Percentiles rank a stretch among this genome's conserved stretches.
Conservation (phyloP, 306 rosid genomes). For the Medicago ruthenica region DNA sequence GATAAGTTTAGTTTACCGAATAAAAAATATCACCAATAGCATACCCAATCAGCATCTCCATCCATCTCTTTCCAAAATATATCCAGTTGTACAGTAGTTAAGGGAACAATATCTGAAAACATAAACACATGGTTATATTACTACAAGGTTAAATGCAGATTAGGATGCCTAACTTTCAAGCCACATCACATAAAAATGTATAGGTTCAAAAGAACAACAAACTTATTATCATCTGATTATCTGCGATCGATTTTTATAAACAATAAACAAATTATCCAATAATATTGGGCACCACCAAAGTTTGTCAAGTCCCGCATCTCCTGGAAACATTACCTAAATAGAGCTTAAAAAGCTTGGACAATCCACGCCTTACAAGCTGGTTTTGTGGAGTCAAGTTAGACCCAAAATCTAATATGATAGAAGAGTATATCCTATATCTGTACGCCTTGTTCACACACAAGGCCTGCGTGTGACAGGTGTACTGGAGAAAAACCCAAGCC, state of each 20-base stretch:
- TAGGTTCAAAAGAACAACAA: background rate
- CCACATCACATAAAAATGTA: slow-evolving; percentile 26
- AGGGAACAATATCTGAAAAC: slow-evolving; percentile 78
- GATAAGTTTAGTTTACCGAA: slow-evolving; percentile 53
- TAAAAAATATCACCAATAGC: slow-evolving; percentile 56
- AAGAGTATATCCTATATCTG: background rate
- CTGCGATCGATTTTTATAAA: slow-evolving; percentile 31
- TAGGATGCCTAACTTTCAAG: slow-evolving; percentile 18
- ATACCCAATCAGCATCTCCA: slow-evolving; percentile 96
- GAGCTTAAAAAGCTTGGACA: background rate
- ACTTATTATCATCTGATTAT: slow-evolving; percentile 2
- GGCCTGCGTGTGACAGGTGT: background rate
- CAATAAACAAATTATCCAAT: slow-evolving; percentile 16
- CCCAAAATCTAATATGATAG: background rate
- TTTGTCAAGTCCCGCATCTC: slow-evolving; percentile 10
- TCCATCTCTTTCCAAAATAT: slow-evolving; percentile 93
- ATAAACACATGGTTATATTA: slow-evolving; percentile 43
- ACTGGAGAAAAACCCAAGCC: background rate
- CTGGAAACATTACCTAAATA: background rate
- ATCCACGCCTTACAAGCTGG: background rate
- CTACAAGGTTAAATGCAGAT: slow-evolving; percentile 6
- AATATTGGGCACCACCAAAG: slow-evolving; percentile 13
- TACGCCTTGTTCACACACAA: background rate
- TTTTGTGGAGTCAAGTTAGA: background rate
- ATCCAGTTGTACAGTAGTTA: slow-evolving; percentile 78